These are phyloP conservation scores for Venturia oleaginea DNA, from an alignment of 2,329 filamentous ascomycete genomes.

Conservation along the genomic window DNA sequence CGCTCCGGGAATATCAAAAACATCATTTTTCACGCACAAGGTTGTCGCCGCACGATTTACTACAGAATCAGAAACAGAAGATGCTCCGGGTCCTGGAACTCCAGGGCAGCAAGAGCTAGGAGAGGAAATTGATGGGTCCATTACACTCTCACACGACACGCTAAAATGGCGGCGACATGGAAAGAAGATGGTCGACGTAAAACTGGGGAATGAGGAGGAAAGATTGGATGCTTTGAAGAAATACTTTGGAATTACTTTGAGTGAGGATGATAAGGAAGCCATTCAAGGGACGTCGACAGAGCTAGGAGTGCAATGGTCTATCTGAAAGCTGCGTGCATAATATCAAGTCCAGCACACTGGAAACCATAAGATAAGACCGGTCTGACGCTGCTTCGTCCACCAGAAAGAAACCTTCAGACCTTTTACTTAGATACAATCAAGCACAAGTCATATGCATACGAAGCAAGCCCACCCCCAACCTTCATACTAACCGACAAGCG, in stretches of 20 bases:
- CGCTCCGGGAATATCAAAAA: conserved; percentile 38
- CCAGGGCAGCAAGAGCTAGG: background rate
- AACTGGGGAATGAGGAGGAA: conserved; percentile 34
- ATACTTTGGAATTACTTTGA: conserved; percentile 36
- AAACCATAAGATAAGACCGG: too few species aligned
- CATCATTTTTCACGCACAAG: conserved; percentile 45
- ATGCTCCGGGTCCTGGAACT: background rate
- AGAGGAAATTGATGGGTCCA: conserved; percentile 24
- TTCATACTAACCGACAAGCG: too few species aligned
- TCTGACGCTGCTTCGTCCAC: too few species aligned
- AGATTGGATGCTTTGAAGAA: conserved; percentile 35
- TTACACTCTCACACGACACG: conserved; percentile 33
- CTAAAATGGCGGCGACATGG: conserved; percentile 39
- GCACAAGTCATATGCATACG: too few species aligned
- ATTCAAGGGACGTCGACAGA: conserved; percentile 19
- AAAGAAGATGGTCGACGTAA: conserved; percentile 30
- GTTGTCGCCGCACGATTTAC: conserved; percentile 49
- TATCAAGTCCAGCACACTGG: background rate
- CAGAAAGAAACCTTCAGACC: too few species aligned
- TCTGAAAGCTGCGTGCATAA: background rate
- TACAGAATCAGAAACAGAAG: conserved; percentile 24
- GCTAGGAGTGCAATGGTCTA: background rate
- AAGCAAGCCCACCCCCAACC: too few species aligned
- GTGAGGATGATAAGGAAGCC: conserved; percentile 25
- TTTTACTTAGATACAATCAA: too few species aligned